Percentiles rank a stretch among this genome's conserved stretches.
phyloP scores from a whole-genome alignment of 768 basidiomycete species.

The Trametes punicea region DNA sequence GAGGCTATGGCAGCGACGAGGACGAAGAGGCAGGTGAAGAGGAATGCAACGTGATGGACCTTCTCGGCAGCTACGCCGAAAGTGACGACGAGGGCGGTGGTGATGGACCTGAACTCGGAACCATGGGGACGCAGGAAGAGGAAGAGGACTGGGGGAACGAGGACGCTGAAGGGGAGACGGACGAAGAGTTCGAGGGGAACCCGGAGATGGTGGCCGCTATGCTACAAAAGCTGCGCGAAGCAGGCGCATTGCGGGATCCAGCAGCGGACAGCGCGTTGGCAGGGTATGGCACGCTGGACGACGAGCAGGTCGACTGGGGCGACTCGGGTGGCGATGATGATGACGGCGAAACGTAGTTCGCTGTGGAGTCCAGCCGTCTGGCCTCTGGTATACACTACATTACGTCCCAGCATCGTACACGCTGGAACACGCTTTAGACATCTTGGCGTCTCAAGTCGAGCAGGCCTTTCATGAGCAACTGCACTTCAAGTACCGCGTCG shows the following conservation, averaged over 20 bases:
- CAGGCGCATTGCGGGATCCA: constrained; percentile 29
- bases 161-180: constrained; percentile 29
- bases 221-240: constrained; percentile 41
- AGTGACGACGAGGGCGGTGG: constrained; percentile 37
- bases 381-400: not conserved
- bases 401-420: not conserved
- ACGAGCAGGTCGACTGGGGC: constrained; percentile 54
- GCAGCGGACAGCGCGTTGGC: constrained; percentile 10
- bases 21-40: constrained; percentile 37
- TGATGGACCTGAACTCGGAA: not conserved
- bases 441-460: constrained; percentile 76
- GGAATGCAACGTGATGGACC: constrained; percentile 35
- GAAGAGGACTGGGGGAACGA: constrained; percentile 37
- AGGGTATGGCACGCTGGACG: constrained; percentile 30
- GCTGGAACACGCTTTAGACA: constrained; percentile 34
- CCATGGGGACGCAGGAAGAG: constrained; percentile 16
- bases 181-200: constrained; percentile 33
- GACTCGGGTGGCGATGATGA: constrained; percentile 38
- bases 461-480: constrained; percentile 80
- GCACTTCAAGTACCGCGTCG: constrained; percentile 77
- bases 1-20: constrained; percentile 55
- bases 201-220: constrained; percentile 40
- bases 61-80: constrained; percentile 46
- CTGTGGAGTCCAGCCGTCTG: too few species aligned
- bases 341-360: constrained; percentile 4